Base-by-base conservation (phyloP, 106 monocot genomes). In the Narthecium ossifragum region DNA sequence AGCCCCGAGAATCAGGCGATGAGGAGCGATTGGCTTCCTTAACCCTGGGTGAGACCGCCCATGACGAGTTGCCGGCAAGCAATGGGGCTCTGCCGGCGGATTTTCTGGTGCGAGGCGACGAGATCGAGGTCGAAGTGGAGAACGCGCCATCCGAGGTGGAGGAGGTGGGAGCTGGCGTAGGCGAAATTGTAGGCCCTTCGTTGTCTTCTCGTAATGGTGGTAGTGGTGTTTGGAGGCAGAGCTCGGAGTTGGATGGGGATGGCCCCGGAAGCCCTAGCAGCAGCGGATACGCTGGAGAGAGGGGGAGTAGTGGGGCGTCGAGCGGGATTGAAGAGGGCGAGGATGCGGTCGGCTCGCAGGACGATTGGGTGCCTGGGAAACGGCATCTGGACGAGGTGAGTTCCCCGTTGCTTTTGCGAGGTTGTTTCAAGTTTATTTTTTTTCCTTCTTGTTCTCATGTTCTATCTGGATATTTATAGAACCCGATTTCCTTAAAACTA, bases 281-380 rank as follows among this genome's bases (percentile, higher is more conserved):
- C 49, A 89, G 93, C 55, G 89, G 85, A 31, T 89, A 86, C 49
- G 93, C 89, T 7, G 93, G 85, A 1, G 93, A 94, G 80, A 68
- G 82, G 26, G 93, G 89, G 17, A 93, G 88, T 70, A 93, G 93
- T 30, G 76, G 68, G 0, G 79, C 36, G 11, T 81, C 92, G 30
- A 93, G 80, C 31, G 82, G 67, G 67, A 77, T 69, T 12, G 77
- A 60, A 31, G 85, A 86, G 54, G 63, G 37, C 12, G 85, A 73
- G 1, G 74, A 61, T 18, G 74, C 50, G 2, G 32, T 26, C 27
- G 37, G 34, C 0, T 40, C 34, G 57, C 40, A 21, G 6, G 88
- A 48, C 29, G 73, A 66, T 67, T 85, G 85, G 88, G 55, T 58
- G 5, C 65, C 59, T 25, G 82, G 72, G 9, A 94, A 83, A 39